These are phyloP conservation scores for Allium cepa DNA, from an alignment of 106 monocot genomes.

Conservation along the genomic window DNA sequence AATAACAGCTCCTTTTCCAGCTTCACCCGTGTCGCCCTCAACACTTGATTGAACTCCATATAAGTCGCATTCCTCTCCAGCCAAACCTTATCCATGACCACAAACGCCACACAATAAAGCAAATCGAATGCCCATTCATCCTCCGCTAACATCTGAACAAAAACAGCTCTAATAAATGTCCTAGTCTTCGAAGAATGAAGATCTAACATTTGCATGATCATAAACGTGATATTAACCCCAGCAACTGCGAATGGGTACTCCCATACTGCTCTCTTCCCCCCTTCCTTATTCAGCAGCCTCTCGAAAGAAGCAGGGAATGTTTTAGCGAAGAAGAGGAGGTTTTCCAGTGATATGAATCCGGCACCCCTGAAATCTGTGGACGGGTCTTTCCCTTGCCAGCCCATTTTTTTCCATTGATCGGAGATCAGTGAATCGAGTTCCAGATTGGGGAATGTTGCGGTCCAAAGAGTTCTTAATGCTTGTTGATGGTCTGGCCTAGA, in stretches of 20 bases:
- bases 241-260: conserved; percentile 96
- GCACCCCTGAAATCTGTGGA: conserved; percentile 97
- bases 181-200: conserved; percentile 67
- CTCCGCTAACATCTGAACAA: conserved; percentile 79
- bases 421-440: conserved; percentile 70
- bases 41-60: conserved; percentile 60
- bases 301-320: conserved; percentile 72
- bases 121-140: conserved; percentile 59
- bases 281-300: conserved; percentile 64
- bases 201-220: conserved; percentile 95
- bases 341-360: conserved; percentile 87
- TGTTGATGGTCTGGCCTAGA: conserved; percentile 73
- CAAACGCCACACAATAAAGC: conserved; percentile 56
- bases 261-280: conserved; percentile 74
- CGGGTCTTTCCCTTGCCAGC: conserved; percentile 93
- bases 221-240: conserved; percentile 90
- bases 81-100: conserved; percentile 57
- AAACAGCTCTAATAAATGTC: conserved; percentile 73
- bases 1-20: conserved; percentile 45
- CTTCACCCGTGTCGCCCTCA: conserved; percentile 36
- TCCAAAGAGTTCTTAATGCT: conserved; percentile 80
- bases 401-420: conserved; percentile 95
- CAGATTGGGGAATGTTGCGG: conserved; percentile 71
- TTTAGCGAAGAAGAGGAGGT: conserved; percentile 86
- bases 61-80: conserved; percentile 49